A percentile compares a stretch with the other conserved stretches of the same genome.
Conservation (phyloP, 2,329 filamentous ascomycete genomes). For the Diplodia scrobiculata region DNA sequence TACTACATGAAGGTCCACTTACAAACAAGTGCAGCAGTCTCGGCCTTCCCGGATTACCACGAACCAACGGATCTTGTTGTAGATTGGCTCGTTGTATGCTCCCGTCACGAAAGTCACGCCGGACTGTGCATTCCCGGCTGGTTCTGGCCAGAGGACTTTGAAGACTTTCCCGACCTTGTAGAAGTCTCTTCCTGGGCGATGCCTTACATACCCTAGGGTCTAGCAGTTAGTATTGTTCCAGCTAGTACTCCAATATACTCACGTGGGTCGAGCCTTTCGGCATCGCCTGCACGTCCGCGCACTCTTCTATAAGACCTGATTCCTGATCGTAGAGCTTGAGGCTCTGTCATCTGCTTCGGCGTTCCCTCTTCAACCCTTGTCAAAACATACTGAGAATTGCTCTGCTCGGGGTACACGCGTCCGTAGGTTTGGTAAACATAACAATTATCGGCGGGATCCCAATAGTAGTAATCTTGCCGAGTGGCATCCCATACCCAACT, state of each 20-base stretch:
- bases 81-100: constrained; percentile 1
- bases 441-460: background rate
- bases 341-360: constrained; percentile 16
- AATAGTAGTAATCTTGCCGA: constrained; percentile 2
- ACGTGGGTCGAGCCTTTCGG: constrained; percentile 21
- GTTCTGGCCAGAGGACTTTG: constrained; percentile 25
- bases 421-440: constrained; percentile 3
- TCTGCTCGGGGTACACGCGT: background rate
- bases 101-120: constrained; percentile 18
- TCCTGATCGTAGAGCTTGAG: background rate
- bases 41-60: constrained; percentile 26
- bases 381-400: background rate
- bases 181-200: background rate
- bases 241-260: background rate
- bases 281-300: background rate
- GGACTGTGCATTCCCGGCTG: constrained; percentile 1
- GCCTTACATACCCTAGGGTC: background rate
- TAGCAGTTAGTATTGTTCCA: no score
- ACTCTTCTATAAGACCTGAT: constrained; percentile 17
- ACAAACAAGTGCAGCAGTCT: constrained; percentile 29
- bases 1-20: background rate
- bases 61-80: constrained; percentile 30
- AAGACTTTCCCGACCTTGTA: constrained; percentile 24
- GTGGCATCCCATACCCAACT: background rate
- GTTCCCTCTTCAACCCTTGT: background rate